phyloP scores from a whole-genome alignment of 139 green algal species.

The Chlorella vulgaris region DNA sequence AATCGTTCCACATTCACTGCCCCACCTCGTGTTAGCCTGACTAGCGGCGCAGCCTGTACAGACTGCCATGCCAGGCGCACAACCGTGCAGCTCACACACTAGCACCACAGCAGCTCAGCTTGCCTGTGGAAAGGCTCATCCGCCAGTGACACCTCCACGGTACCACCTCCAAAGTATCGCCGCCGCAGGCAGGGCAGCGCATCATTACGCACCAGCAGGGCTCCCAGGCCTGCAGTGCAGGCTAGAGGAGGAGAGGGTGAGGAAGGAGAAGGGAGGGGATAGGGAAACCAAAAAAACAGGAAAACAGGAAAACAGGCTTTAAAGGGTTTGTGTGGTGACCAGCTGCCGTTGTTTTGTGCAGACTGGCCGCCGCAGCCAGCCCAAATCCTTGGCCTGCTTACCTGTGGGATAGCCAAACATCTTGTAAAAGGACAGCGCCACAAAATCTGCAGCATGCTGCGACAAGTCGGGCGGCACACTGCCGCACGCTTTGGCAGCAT shows the following conservation, averaged over 20 bases:
- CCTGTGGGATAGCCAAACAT: constrained; percentile 82
- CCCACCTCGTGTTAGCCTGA: too few species aligned
- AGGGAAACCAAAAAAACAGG: too few species aligned
- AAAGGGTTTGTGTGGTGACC: too few species aligned
- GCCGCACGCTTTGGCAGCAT: constrained; percentile 86
- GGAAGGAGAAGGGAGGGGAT: too few species aligned
- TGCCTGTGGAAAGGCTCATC: constrained; percentile 62
- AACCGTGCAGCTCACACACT: too few species aligned
- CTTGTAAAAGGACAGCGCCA: constrained; percentile 95
- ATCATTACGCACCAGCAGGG: constrained; percentile 74
- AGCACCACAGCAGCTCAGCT: too few species aligned
- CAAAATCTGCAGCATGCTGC: constrained; percentile 71
- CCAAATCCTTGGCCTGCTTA: not conserved
- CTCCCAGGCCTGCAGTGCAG: constrained; percentile 86
- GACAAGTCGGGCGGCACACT: constrained; percentile 81
- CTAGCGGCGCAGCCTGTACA: too few species aligned
- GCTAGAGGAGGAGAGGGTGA: too few species aligned
- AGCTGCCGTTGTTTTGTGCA: too few species aligned
- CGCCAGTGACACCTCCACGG: constrained; percentile 64
- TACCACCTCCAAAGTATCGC: constrained; percentile 92
- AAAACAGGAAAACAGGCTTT: not conserved
- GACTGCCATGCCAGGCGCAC: too few species aligned
- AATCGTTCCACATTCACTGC: too few species aligned
- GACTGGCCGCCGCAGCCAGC: not conserved
- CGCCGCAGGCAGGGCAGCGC: constrained; percentile 52